A percentile compares a stretch with the other conserved stretches of the same genome.
Evolutionary conservation across 2,329 filamentous ascomycete species (phyloP).

Genomic region (Apiospora pterosperma): DNA sequence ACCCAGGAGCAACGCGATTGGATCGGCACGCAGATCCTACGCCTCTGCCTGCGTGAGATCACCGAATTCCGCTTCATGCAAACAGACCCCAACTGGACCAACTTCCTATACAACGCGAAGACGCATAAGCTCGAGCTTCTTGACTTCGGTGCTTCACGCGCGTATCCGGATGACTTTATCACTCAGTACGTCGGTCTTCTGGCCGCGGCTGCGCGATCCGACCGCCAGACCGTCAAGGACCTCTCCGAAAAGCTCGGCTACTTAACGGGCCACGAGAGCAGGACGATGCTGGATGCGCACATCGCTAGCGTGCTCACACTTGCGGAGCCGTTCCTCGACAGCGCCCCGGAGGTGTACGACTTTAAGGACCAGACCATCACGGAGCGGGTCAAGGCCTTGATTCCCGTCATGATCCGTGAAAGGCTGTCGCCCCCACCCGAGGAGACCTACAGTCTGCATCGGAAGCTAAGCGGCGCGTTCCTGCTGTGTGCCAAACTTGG

Average conservation of each 20-base stretch:
- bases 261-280: slow-evolving; percentile 84
- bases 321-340: slow-evolving; percentile 81
- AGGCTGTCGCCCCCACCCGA: slow-evolving; percentile 87
- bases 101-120: slow-evolving; percentile 83
- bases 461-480: slow-evolving; percentile 94
- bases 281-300: slow-evolving; percentile 85
- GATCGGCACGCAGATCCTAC: slow-evolving; percentile 92
- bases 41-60: slow-evolving; percentile 89
- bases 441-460: slow-evolving; percentile 93
- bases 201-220: slow-evolving; percentile 70
- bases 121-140: slow-evolving; percentile 79
- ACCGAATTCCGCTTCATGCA: slow-evolving; percentile 98
- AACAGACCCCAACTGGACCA: slow-evolving; percentile 99
- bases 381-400: slow-evolving; percentile 81
- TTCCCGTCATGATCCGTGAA: slow-evolving; percentile 91
- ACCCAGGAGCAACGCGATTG: slow-evolving; percentile 85
- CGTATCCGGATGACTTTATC: slow-evolving; percentile 79
- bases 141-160: slow-evolving; percentile 90
- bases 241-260: slow-evolving; percentile 81
- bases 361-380: slow-evolving; percentile 95
- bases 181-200: slow-evolving; percentile 76
- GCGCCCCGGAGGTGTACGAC: slow-evolving; percentile 81
- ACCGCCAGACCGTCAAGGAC: slow-evolving; percentile 59
- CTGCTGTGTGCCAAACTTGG: slow-evolving; percentile 83
- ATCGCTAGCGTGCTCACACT: slow-evolving; percentile 84